Percentiles rank a stretch among this genome's conserved stretches.
Evolutionary conservation across 2,329 filamentous ascomycete species (phyloP).

Genomic region (Polychaeton citri): DNA sequence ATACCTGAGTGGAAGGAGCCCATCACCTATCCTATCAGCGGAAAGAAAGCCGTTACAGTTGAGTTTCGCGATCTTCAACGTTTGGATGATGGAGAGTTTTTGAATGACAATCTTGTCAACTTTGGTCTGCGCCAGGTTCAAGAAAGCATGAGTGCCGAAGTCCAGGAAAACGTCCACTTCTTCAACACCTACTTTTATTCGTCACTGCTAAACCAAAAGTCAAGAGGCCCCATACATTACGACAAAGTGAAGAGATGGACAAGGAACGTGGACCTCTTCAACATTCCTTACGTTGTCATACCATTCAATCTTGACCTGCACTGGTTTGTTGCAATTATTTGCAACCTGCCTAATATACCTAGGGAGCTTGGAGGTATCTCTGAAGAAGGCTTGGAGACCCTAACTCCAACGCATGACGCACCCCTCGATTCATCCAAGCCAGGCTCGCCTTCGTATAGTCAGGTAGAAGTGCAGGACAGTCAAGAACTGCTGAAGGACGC

Average conservation of each 20-base stretch:
- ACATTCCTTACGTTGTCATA: conserved; percentile 77
- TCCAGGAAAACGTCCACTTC: conserved; percentile 56
- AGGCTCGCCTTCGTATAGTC: not conserved
- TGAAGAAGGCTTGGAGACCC: not conserved
- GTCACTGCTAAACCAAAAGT: conserved; percentile 47
- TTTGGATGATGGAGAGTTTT: conserved; percentile 69
- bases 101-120: conserved; percentile 86
- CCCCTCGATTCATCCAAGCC: not conserved
- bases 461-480: not conserved
- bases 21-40: conserved; percentile 46
- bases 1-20: conserved; percentile 25
- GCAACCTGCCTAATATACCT: conserved; percentile 46
- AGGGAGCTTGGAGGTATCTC: not conserved
- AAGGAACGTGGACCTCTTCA: conserved; percentile 67
- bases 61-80: conserved; percentile 60
- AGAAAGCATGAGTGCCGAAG: conserved; percentile 17
- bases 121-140: conserved; percentile 58
- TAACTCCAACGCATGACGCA: not conserved
- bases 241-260: conserved; percentile 81
- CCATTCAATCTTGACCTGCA: conserved; percentile 77
- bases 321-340: conserved; percentile 94
- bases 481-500: not conserved
- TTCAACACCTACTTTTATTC: conserved; percentile 91
- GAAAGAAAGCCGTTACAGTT: conserved; percentile 50
- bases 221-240: conserved; percentile 58